Conservation (phyloP, 129 eudicot genomes). For the Helianthus tuberosus region DNA sequence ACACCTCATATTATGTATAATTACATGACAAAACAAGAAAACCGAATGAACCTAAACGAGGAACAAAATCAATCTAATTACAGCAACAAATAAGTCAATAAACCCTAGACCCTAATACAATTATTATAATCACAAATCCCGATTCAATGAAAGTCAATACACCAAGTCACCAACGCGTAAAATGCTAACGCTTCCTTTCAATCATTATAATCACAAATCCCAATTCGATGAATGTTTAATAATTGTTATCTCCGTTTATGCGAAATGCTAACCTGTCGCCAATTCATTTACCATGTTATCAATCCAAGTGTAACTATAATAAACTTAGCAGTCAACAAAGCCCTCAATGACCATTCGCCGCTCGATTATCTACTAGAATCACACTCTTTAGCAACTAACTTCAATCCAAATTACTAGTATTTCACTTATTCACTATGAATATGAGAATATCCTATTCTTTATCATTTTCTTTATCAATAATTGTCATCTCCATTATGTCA, state of each 20-base stretch:
- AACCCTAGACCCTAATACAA: neutral
- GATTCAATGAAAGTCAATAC: neutral
- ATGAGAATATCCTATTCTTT: constrained; percentile 14
- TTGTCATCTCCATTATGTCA: neutral
- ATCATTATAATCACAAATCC: constrained; percentile 9
- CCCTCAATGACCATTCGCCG: neutral
- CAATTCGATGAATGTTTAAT: neutral
- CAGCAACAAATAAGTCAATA: neutral
- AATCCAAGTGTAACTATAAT: constrained; percentile 3
- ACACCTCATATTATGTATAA: neutral
- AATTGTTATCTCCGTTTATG: neutral
- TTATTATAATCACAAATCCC: neutral
- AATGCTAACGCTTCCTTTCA: neutral
- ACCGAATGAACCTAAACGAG: neutral
- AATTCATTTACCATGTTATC: neutral
- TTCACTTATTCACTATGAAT: constrained; percentile 6
- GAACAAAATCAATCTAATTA: neutral
- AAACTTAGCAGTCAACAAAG: neutral
- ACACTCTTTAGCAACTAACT: neutral
- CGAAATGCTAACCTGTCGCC: neutral
- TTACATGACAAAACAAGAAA: neutral
- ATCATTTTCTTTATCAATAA: neutral
- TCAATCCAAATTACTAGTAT: constrained; percentile 8
- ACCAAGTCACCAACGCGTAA: neutral
- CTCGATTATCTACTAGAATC: neutral